A percentile compares a stretch with the other conserved stretches of the same genome.
Evolutionary conservation across 805 yeast species (phyloP).

Genomic region (Scheffersomyces stipitis): DNA sequence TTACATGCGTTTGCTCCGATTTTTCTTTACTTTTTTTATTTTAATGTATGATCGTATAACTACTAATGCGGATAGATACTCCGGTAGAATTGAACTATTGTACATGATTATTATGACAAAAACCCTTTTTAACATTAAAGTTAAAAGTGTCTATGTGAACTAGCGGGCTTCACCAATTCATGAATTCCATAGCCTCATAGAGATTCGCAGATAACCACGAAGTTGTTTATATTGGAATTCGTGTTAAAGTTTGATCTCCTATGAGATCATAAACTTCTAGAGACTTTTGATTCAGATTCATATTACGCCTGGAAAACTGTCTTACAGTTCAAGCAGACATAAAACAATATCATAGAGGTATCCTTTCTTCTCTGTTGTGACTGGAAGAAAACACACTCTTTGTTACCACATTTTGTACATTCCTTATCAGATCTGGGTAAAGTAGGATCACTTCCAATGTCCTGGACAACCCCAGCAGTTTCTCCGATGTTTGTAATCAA

Average conservation of each 20-base stretch:
- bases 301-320: conserved; percentile 54
- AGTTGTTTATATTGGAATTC: too few relatives aligned
- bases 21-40: background rate
- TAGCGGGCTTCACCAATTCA: too few relatives aligned
- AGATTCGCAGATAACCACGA: too few relatives aligned
- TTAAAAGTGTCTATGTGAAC: too few relatives aligned
- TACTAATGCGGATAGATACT: too few relatives aligned
- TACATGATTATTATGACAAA: too few relatives aligned
- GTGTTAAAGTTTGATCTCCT: too few relatives aligned
- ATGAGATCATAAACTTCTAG: too few relatives aligned
- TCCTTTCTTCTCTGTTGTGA: conserved; percentile 93
- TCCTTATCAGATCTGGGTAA: conserved; percentile 92
- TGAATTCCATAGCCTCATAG: too few relatives aligned
- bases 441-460: conserved; percentile 96
- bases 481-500: conserved; percentile 88
- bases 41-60: background rate
- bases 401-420: conserved; percentile 85
- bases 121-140: too few relatives aligned
- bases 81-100: too few relatives aligned
- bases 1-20: background rate
- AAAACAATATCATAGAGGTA: conserved; percentile 91
- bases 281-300: too few relatives aligned
- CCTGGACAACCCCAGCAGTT: conserved; percentile 96
- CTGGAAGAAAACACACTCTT: conserved; percentile 95
- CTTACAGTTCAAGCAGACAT: conserved; percentile 86